These are phyloP conservation scores for Pisolithus microcarpus DNA, from an alignment of 768 basidiomycete genomes.

Conservation along the genomic window DNA sequence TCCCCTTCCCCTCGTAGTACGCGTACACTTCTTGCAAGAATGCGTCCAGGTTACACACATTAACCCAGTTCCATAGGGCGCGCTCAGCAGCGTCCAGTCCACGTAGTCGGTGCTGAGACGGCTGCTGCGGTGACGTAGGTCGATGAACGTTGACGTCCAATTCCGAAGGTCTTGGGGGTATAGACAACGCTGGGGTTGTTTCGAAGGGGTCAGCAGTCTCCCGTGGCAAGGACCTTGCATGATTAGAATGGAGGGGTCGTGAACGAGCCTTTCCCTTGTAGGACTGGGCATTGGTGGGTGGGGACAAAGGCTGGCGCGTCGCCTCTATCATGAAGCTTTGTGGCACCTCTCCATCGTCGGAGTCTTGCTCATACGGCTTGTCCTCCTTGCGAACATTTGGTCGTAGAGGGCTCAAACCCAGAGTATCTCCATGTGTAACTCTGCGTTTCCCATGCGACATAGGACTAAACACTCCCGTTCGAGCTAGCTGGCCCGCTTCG, in stretches of 20 bases:
- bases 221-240: conserved; percentile 32
- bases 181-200: conserved; percentile 35
- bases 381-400: conserved; percentile 72
- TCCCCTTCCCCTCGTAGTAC: conserved; percentile 96
- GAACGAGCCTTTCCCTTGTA: conserved; percentile 36
- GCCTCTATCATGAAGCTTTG: conserved; percentile 84
- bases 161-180: conserved; percentile 62
- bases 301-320: conserved; percentile 32
- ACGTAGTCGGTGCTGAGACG: conserved; percentile 43
- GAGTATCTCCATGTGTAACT: conserved; percentile 51
- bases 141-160: conserved; percentile 35
- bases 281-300: conserved; percentile 16
- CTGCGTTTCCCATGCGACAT: conserved; percentile 42
- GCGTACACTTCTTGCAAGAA: conserved; percentile 93
- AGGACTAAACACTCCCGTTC: conserved; percentile 29
- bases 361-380: conserved; percentile 48
- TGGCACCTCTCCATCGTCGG: conserved; percentile 79
- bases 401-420: conserved; percentile 51
- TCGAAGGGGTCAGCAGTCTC: conserved; percentile 34
- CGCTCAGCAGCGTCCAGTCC: conserved; percentile 81
- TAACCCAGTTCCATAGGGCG: conserved; percentile 98
- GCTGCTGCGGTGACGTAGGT: conserved; percentile 14
- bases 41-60: conserved; percentile 93
- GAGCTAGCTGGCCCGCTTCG: conserved; percentile 50
- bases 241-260: conserved; percentile 47